Base-by-base conservation (phyloP, 106 monocot species). In the Dendrobium huoshanense region DNA sequence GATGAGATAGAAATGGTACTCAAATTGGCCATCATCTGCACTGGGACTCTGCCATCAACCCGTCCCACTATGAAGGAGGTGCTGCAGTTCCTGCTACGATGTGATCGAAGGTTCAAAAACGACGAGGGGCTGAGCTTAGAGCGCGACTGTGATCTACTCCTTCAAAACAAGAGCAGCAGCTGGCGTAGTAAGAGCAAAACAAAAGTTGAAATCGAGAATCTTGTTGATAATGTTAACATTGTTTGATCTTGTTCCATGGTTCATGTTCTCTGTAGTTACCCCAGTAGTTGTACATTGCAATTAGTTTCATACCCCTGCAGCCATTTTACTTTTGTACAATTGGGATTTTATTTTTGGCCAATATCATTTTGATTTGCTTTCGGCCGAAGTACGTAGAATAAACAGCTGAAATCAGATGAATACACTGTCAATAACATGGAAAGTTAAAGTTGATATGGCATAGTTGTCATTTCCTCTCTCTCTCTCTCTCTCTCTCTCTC, bases 31-130 rank as follows among this genome's bases (percentile, higher is more conserved):
- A 51, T 96, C 16, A 31, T 87, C 6, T 94, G 96, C 86, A 94
- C 96, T 0, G 86, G 86, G 25, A 79, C 83, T 10, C 15, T 84
- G 67, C 94, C 94, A 4, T 86, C 90, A 1, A 81, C 77, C 24
- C 59, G 96, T 73, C 96, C 96, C 3, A 75, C 85, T 4, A 96
- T 94, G 91, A 94, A 88, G 81, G 94, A 96, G 9, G 96, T 92
- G 47, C 56, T 92, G 43, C 84, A 91, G 51, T 80, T 94, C 9
- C 64, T 96, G 85, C 81, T 85, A 22, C 78, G 68, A n/a, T 94
- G 86, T 31, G 83, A 81, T n/a, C 75, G 65, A 29, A 51, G 51
- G 51, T 15, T 51, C 13, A 51, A 16, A 45, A 55, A 15, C 4
- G 59, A 68, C 8, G 27, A 79, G 17, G 84, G 85, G n/a, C 24